phyloP scores from a whole-genome alignment of 805 yeast species.

The Candida sphagnicola region DNA sequence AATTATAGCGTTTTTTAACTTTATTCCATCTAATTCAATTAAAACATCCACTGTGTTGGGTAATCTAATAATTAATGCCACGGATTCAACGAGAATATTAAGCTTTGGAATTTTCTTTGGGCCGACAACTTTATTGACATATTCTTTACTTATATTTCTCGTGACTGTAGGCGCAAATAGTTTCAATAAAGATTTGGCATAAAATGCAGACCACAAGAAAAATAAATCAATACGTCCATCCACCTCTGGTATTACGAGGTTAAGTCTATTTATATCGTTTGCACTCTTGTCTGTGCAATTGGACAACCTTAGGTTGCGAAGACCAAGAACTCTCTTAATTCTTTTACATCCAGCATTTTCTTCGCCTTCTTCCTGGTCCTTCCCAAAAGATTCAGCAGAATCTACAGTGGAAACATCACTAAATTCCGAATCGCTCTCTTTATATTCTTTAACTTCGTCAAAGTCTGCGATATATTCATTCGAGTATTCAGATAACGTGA shows the following conservation, averaged over 20 bases:
- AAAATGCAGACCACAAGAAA: constrained; percentile 38
- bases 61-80: constrained; percentile 38
- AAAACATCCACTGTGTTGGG: constrained; percentile 47
- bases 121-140: constrained; percentile 18
- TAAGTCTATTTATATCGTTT: constrained; percentile 21
- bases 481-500: constrained; percentile 34
- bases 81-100: constrained; percentile 26
- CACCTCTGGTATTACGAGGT: constrained; percentile 28
- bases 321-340: constrained; percentile 29
- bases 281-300: constrained; percentile 17
- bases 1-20: constrained; percentile 19
- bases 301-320: constrained; percentile 21
- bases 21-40: constrained; percentile 39
- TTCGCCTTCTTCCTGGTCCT: constrained; percentile 12
- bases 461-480: constrained; percentile 33
- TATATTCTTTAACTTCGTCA: constrained; percentile 21
- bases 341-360: constrained; percentile 15
- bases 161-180: constrained; percentile 30
- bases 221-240: constrained; percentile 38
- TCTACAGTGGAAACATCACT: constrained; percentile 34
- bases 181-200: constrained; percentile 31
- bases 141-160: constrained; percentile 22
- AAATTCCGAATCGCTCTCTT: constrained; percentile 15
- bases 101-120: constrained; percentile 20
- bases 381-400: constrained; percentile 14